Conservation (phyloP, 495 filamentous ascomycete genomes). For the Daldinia vernicosa region DNA sequence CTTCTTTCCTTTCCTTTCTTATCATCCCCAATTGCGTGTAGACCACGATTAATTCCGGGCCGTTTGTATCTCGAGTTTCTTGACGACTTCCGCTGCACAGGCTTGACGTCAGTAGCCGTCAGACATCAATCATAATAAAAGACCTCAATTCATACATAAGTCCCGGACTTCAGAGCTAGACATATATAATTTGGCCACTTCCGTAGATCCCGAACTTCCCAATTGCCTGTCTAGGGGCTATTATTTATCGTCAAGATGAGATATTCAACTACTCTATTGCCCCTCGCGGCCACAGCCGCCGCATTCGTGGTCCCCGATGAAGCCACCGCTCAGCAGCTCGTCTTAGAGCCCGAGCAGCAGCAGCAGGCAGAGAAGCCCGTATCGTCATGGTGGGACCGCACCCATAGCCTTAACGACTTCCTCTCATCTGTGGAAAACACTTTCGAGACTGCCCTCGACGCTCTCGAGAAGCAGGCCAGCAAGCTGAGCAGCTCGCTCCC, state of each 20-base stretch:
- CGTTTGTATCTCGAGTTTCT: conserved; percentile 19
- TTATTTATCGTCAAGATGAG: conserved; percentile 45
- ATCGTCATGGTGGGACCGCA: conserved; percentile 24
- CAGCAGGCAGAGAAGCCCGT: conserved; percentile 34
- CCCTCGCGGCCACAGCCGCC: conserved; percentile 60
- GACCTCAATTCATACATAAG: conserved; percentile 20
- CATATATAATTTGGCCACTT: conserved; percentile 16
- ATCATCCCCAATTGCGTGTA: background rate
- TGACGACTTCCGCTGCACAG: background rate
- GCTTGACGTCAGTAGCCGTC: conserved; percentile 29
- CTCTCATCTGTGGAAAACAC: conserved; percentile 52
- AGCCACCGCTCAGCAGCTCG: conserved; percentile 50
- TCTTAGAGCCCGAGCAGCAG: conserved; percentile 37
- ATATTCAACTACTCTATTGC: conserved; percentile 56
- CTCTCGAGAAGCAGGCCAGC: conserved; percentile 45
- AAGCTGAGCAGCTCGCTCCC: conserved; percentile 27
- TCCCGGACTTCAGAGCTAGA: background rate
- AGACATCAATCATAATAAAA: conserved; percentile 1
- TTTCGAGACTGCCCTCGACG: conserved; percentile 50
- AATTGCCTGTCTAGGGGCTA: background rate
- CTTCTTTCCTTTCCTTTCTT: background rate
- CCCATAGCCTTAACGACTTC: conserved; percentile 32
- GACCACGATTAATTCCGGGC: background rate
- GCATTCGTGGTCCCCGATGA: conserved; percentile 70
- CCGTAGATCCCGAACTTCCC: conserved; percentile 29